Base-by-base conservation (phyloP, 2,329 filamentous ascomycete genomes). In the Fusarium sublunatum region DNA sequence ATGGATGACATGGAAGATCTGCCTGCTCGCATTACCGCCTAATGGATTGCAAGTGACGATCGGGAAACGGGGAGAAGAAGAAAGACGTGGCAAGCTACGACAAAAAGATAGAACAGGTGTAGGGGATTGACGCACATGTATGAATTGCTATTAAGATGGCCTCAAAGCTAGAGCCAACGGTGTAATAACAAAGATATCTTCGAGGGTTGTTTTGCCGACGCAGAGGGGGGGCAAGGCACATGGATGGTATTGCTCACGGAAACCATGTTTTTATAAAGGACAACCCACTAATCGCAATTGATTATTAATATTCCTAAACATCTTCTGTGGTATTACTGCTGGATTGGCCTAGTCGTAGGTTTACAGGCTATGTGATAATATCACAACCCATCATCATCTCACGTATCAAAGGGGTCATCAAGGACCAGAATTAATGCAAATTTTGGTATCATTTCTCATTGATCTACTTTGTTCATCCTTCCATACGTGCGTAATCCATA, bases 1-100 rank as follows among this genome's bases (percentile, higher is more conserved):
- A 78, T 80, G 76, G 77, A 80, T 31, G 78, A 80, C 39, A 79
- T 80, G 78, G 77, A 79, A 49, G 78, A 80, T 53, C 65, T 80
- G 36, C 78, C 78, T 6, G 74, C 75, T n/a, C 70, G 69, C 11
- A 40, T 73, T n/a, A 13, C 36, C 26, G 52, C 40, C 32, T 69
- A 51, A 56, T 40, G 19, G 31, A 24, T 9, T 34, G 46, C 15
- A 41, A 40, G 31, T 6, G 29, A 43, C 34, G 34, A 39, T 19
- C 9, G 31, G 10, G 34, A 39, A 5, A 25, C 13, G 35, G 25
- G 6, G 19, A 34, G 32, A 42, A 28, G 24, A 12, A 29, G 19
- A 38, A 13, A n/a, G 15, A 34, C 8, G 13, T 15, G 39, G 13
- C 29, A 34, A 13, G n/a, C 24, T 13, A 19, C 22, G 31, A 31